phyloP scores from a whole-genome alignment of 805 yeast species.

The Maudiozyma turicensis region DNA sequence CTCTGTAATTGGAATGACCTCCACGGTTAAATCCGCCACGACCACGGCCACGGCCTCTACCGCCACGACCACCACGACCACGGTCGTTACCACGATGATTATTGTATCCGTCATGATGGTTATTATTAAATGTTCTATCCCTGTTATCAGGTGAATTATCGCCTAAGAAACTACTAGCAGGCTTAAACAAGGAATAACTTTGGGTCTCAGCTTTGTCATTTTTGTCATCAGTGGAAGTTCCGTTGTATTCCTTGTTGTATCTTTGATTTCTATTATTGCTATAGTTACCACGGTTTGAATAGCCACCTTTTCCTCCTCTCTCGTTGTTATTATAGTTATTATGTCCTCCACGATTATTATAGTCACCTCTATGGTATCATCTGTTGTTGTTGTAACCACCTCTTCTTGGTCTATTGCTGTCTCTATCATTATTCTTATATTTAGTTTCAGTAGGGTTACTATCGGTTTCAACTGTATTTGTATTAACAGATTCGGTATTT shows the following conservation, averaged over 20 bases:
- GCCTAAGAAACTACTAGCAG: conserved; percentile 27
- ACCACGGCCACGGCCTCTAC: conserved; percentile 11
- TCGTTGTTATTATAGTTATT: neutral
- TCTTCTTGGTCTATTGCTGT: neutral
- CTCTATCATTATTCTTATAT: neutral
- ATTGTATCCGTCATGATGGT: conserved; percentile 7
- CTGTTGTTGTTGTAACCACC: conserved; percentile 8
- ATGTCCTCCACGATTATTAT: neutral
- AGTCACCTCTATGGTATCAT: conserved; percentile 5
- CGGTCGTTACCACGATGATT: conserved; percentile 6
- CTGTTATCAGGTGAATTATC: neutral
- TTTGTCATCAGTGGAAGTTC: neutral
- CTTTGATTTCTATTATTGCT: neutral
- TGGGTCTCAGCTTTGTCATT: neutral
- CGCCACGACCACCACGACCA: conserved; percentile 10
- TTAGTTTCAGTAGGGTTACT: neutral
- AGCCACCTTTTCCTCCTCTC: neutral
- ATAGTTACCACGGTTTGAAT: neutral
- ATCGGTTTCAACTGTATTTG: neutral
- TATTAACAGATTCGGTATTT: conserved; percentile 49
- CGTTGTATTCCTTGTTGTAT: neutral
- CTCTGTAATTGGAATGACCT: conserved; percentile 1
- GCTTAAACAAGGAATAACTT: conserved; percentile 20
- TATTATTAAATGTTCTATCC: conserved; percentile 4
- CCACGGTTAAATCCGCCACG: conserved; percentile 10